Evolutionary conservation across 2,329 filamentous ascomycete species (phyloP).

Genomic region (Albifimbria verrucaria): DNA sequence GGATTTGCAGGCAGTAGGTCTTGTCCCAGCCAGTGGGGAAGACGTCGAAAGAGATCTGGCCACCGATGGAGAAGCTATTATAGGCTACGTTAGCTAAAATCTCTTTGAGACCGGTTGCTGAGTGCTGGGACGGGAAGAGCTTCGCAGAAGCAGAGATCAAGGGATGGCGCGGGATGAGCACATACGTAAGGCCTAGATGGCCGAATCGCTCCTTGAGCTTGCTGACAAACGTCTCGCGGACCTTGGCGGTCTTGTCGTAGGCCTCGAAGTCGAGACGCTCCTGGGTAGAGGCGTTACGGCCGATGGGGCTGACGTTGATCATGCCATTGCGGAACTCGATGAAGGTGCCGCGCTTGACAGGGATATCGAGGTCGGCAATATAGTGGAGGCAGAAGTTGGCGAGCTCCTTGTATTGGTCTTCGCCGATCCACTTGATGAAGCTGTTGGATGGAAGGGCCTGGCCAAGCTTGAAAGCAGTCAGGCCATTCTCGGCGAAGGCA

Average conservation of each 20-base stretch:
- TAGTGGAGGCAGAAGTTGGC: slow-evolving; percentile 76
- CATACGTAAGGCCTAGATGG: slow-evolving; percentile 79
- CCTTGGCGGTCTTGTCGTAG: slow-evolving; percentile 74
- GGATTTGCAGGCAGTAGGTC: slow-evolving; percentile 88
- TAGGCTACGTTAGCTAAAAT: too few species aligned
- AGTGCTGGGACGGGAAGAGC: too few species aligned
- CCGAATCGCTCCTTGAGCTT: slow-evolving; percentile 77
- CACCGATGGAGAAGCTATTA: slow-evolving; percentile 82
- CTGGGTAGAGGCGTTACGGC: slow-evolving; percentile 76
- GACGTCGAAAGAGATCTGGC: slow-evolving; percentile 97
- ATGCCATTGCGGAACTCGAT: slow-evolving; percentile 89
- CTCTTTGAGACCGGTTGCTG: too few species aligned
- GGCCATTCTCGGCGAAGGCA: slow-evolving; percentile 95
- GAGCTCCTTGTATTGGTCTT: slow-evolving; percentile 75
- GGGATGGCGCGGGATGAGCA: slow-evolving; percentile 14
- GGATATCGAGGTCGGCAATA: slow-evolving; percentile 79
- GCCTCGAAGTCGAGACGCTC: slow-evolving; percentile 81
- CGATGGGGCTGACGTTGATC: slow-evolving; percentile 81
- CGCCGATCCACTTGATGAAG: slow-evolving; percentile 91
- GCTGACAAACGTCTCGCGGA: slow-evolving; percentile 73
- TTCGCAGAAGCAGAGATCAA: neutral
- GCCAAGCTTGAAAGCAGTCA: slow-evolving; percentile 85
- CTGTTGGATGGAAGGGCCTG: slow-evolving; percentile 70
- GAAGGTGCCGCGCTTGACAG: slow-evolving; percentile 80
- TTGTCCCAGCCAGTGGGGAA: slow-evolving; percentile 98